Percentiles rank a stretch among this genome's conserved stretches.
Evolutionary conservation across 192 early-diverging fungal species (phyloP).

Genomic region (Coemansia sp.): DNA sequence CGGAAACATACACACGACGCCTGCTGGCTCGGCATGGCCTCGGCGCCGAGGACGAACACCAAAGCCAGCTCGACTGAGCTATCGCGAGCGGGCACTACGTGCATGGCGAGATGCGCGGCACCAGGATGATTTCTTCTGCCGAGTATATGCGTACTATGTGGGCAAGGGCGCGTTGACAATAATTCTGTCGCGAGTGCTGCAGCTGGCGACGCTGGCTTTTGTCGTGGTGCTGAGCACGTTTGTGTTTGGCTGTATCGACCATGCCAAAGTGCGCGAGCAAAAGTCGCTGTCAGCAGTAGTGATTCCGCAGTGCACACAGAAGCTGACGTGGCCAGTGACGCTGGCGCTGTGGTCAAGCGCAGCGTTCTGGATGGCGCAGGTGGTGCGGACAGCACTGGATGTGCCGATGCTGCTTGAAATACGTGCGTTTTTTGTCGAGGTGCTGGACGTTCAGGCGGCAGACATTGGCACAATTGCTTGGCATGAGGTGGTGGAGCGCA

Average conservation of each 20-base stretch:
- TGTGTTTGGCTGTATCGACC: constrained; percentile 86
- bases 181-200: constrained; percentile 68
- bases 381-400: constrained; percentile 64
- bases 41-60: constrained; percentile 13
- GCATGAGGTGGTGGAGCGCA: constrained; percentile 75
- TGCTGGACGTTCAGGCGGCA: constrained; percentile 71
- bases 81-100: constrained; percentile 66
- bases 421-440: constrained; percentile 76
- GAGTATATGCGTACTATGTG: constrained; percentile 82
- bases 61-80: constrained; percentile 17
- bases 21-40: constrained; percentile 6
- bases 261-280: constrained; percentile 68
- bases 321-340: constrained; percentile 58
- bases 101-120: constrained; percentile 84
- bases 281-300: constrained; percentile 75
- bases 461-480: constrained; percentile 85
- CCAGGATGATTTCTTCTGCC: constrained; percentile 76
- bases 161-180: constrained; percentile 88
- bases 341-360: constrained; percentile 64
- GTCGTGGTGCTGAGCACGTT: constrained; percentile 87
- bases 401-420: constrained; percentile 74
- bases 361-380: constrained; percentile 75
- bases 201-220: constrained; percentile 84
- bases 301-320: constrained; percentile 70
- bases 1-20: constrained; percentile 24